These are phyloP conservation scores for Arthrobotrys entomopaga DNA, from an alignment of 2,329 filamentous ascomycete genomes.

Conservation along the genomic window DNA sequence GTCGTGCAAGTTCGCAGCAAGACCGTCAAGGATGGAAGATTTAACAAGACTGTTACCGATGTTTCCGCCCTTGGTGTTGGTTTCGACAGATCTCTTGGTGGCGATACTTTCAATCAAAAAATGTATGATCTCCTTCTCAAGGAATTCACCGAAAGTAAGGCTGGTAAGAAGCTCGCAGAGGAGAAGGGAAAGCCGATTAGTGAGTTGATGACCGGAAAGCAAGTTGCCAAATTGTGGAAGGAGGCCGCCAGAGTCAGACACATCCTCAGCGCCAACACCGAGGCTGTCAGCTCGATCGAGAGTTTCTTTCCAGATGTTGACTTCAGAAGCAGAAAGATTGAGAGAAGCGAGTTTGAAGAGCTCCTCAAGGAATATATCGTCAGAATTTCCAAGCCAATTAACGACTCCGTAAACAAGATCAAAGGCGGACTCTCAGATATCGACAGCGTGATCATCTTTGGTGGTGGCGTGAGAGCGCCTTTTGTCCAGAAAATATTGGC, in stretches of 20 bases:
- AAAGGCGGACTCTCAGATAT: constrained; percentile 78
- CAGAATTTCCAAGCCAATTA: constrained; percentile 75
- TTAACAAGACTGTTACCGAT: constrained; percentile 96
- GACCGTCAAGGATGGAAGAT: constrained; percentile 90
- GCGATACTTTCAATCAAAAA: constrained; percentile 85
- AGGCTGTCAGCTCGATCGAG: constrained; percentile 83
- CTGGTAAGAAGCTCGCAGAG: constrained; percentile 52
- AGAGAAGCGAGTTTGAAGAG: constrained; percentile 81
- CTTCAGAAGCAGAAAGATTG: constrained; percentile 78
- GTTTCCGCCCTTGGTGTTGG: constrained; percentile 86
- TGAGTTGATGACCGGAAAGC: constrained; percentile 76
- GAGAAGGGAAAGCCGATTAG: constrained; percentile 71
- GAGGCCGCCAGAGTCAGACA: constrained; percentile 88
- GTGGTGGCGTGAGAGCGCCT: constrained; percentile 87
- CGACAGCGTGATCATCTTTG: constrained; percentile 91
- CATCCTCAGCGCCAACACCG: constrained; percentile 89
- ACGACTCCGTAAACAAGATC: constrained; percentile 78
- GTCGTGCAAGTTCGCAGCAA: constrained; percentile 89
- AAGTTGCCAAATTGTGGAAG: constrained; percentile 90
- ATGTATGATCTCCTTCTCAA: constrained; percentile 87
- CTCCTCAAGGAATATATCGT: constrained; percentile 75
- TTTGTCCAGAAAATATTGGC: constrained; percentile 93
- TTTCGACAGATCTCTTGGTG: constrained; percentile 90
- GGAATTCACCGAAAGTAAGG: constrained; percentile 50
- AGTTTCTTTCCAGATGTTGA: constrained; percentile 90